Percentiles rank a stretch among this genome's conserved stretches.
These are phyloP conservation scores for Cryptococcus jaspeensis DNA, from an alignment of 1,284 basidiomycete species.

Conservation along the genomic window DNA sequence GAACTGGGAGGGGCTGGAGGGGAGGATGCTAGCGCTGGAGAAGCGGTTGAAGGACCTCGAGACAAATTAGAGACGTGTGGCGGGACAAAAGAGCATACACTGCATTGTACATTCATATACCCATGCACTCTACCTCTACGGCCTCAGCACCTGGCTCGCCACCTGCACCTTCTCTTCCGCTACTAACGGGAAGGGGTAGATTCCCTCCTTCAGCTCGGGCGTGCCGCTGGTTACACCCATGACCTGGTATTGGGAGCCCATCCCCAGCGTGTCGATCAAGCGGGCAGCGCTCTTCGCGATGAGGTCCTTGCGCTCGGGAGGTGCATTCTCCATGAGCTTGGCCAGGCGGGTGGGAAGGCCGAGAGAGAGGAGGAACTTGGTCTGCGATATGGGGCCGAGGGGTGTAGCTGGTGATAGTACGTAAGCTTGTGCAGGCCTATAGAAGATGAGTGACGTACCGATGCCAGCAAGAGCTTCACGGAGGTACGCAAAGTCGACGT, in stretches of 20 bases:
- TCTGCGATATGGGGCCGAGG: slow-evolving; percentile 68
- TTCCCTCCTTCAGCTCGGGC: slow-evolving; percentile 24
- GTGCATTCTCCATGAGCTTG: slow-evolving; percentile 57
- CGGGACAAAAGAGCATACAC: not conserved
- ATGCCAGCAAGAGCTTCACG: slow-evolving; percentile 68
- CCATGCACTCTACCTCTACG: slow-evolving; percentile 3
- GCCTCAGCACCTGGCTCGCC: slow-evolving; percentile 11
- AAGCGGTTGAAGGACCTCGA: slow-evolving; percentile 36
- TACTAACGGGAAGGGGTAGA: slow-evolving; percentile 48
- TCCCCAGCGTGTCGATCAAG: slow-evolving; percentile 57
- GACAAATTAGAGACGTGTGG: not conserved
- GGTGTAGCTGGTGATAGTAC: slow-evolving; percentile 48
- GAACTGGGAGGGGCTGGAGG: slow-evolving; percentile 65
- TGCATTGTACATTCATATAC: slow-evolving; percentile 1
- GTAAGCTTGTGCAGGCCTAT: not conserved
- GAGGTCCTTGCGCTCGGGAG: slow-evolving; percentile 54
- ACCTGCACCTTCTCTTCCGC: slow-evolving; percentile 5
- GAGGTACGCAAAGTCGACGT: slow-evolving; percentile 92
- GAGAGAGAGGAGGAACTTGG: slow-evolving; percentile 66
- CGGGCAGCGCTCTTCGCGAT: slow-evolving; percentile 55
- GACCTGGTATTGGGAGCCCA: slow-evolving; percentile 61
- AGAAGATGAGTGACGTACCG: slow-evolving; percentile 53
- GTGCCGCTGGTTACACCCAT: slow-evolving; percentile 51
- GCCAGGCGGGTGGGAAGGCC: slow-evolving; percentile 66
- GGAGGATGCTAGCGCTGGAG: slow-evolving; percentile 59